A percentile compares a stretch with the other conserved stretches of the same genome.
These are phyloP conservation scores for Lycium ferocissimum DNA, from an alignment of 257 asterid species.

Conservation along the genomic window DNA sequence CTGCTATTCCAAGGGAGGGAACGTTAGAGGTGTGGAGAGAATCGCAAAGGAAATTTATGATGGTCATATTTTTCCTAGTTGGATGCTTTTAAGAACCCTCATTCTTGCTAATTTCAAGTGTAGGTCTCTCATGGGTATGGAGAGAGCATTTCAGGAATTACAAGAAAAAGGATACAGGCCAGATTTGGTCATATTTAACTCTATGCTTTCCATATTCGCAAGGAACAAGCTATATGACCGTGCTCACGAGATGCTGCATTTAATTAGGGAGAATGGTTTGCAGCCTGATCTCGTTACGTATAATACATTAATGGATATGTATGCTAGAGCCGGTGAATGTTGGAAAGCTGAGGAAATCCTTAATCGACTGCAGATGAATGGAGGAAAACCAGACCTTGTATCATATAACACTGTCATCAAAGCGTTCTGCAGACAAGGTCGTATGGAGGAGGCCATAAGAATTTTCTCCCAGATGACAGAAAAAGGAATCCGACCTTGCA, in stretches of 20 bases:
- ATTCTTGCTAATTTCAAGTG: constrained; percentile 83
- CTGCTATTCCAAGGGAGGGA: constrained; percentile 83
- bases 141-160: constrained; percentile 90
- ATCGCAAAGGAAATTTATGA: constrained; percentile 79
- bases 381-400: constrained; percentile 82
- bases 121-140: constrained; percentile 77
- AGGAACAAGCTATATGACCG: constrained; percentile 82
- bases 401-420: constrained; percentile 94
- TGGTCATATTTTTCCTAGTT: constrained; percentile 86
- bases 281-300: constrained; percentile 86
- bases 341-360: constrained; percentile 98
- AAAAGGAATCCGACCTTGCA: constrained; percentile 79
- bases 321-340: constrained; percentile 90
- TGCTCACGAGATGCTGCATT: constrained; percentile 69
- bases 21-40: constrained; percentile 74
- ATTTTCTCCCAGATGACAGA: constrained; percentile 75
- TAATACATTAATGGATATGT: constrained; percentile 93
- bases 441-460: constrained; percentile 84
- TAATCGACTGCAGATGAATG: constrained; percentile 54
- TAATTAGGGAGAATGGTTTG: constrained; percentile 68
- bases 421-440: constrained; percentile 94
- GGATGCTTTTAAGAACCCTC: constrained; percentile 87
- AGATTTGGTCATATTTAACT: constrained; percentile 75
- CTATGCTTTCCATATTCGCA: constrained; percentile 81
- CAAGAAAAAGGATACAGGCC: constrained; percentile 77